Conservation (phyloP, 2,329 filamentous ascomycete genomes). For the Cryphonectria radicalis region DNA sequence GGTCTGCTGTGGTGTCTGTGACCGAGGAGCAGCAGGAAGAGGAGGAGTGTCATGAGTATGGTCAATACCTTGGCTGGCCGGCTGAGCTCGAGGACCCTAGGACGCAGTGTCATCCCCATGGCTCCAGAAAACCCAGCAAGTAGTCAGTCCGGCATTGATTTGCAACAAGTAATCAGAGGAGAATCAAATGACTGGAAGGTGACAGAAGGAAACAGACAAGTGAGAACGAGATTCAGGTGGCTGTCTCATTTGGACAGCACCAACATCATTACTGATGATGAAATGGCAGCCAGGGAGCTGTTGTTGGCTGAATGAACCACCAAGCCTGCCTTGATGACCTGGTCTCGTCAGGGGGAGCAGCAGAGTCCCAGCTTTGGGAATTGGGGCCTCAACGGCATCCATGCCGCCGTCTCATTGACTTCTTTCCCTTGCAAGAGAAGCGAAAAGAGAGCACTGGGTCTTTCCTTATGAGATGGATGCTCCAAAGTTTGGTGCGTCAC, state of each 20-base stretch:
- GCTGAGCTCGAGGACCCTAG: background rate
- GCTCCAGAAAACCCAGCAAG: too few species aligned
- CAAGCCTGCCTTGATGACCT: background rate
- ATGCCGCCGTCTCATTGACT: background rate
- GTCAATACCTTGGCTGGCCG: background rate
- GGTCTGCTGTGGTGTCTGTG: background rate
- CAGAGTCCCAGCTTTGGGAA: background rate
- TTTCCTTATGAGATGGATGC: background rate
- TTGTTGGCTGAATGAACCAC: background rate
- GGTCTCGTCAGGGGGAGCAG: background rate
- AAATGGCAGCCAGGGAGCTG: background rate
- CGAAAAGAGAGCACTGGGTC: background rate
- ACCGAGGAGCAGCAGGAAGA: background rate
- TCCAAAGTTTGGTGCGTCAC: background rate
- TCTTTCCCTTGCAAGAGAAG: background rate
- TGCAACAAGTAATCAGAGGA: background rate
- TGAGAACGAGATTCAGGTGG: background rate
- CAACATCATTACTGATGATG: background rate
- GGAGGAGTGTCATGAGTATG: background rate
- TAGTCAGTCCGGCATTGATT: background rate
- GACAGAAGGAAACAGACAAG: background rate
- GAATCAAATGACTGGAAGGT: background rate
- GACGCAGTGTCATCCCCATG: conserved; percentile 5
- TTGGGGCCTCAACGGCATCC: background rate
- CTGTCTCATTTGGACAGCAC: background rate